Percentiles rank a stretch among this genome's conserved stretches.
phyloP scores from a whole-genome alignment of 164 flowering plant species.

The Liriodendron chinense region DNA sequence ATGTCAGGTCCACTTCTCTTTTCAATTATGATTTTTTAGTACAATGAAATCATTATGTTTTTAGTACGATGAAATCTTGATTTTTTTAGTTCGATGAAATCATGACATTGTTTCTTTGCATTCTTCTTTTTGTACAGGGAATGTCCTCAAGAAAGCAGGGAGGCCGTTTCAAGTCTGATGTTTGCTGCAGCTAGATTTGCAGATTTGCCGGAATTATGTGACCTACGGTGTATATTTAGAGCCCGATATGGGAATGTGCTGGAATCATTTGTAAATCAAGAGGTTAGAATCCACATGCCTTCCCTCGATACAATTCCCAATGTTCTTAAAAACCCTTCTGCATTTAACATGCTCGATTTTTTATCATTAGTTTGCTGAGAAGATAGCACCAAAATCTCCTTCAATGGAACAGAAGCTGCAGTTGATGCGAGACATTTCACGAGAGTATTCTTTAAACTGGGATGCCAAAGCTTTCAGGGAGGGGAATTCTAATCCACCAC shows the following conservation, averaged over 20 bases:
- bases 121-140: slow-evolving; percentile 39
- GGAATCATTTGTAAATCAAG: slow-evolving; percentile 51
- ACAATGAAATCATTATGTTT: background rate
- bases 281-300: slow-evolving; percentile 33
- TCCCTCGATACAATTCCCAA: background rate
- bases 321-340: background rate
- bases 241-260: slow-evolving; percentile 66
- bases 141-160: slow-evolving; percentile 83
- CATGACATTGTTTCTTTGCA: background rate
- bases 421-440: slow-evolving; percentile 51
- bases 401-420: slow-evolving; percentile 61
- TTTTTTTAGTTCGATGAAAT: background rate
- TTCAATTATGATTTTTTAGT: too few species aligned
- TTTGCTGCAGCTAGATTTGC: slow-evolving; percentile 94
- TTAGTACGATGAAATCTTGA: background rate
- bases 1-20: background rate
- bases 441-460: slow-evolving; percentile 54
- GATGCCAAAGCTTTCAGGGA: slow-evolving; percentile 49
- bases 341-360: background rate
- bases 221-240: slow-evolving; percentile 65
- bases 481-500: slow-evolving; percentile 34
- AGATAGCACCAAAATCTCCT: slow-evolving; percentile 24
- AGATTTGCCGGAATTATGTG: slow-evolving; percentile 85
- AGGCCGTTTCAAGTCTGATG: slow-evolving; percentile 75
- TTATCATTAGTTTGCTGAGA: slow-evolving; percentile 9